These are phyloP conservation scores for Skeletonema menzelii DNA, from an alignment of 108 stramenopile species.

Conservation along the genomic window DNA sequence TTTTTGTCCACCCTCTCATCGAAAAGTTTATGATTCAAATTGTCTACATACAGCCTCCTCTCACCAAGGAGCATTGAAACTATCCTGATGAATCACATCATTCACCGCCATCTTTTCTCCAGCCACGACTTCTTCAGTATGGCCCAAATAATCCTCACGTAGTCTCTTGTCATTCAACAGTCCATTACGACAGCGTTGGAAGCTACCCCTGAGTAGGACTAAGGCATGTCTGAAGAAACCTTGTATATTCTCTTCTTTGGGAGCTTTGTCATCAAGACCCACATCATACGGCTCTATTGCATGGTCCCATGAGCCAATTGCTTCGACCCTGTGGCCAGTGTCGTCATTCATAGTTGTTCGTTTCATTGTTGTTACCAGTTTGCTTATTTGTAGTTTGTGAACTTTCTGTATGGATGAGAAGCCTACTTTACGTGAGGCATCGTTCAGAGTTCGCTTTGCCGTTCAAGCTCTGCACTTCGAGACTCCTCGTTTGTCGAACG, in stretches of 20 bases:
- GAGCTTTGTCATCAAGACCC: not conserved
- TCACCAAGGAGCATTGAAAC: constrained; percentile 10
- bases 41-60: not conserved
- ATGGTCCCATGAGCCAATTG: constrained; percentile 39
- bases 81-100: constrained; percentile 14
- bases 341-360: constrained; percentile 29
- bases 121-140: constrained; percentile 35
- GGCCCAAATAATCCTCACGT: constrained; percentile 16
- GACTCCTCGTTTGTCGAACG: too few relatives aligned
- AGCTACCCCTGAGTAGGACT: not conserved
- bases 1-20: not conserved
- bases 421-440: too few relatives aligned
- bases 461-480: not conserved
- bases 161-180: constrained; percentile 18
- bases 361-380: not conserved
- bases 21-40: not conserved
- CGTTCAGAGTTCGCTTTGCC: not conserved
- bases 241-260: constrained; percentile 17
- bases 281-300: constrained; percentile 15
- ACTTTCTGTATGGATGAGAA: not conserved
- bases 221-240: constrained; percentile 6
- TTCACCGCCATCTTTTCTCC: constrained; percentile 38
- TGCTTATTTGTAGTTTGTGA: not conserved
- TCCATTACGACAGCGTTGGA: constrained; percentile 1
- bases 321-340: constrained; percentile 29